Base-by-base conservation (phyloP, 306 rosid genomes). In the Malus asiatica region DNA sequence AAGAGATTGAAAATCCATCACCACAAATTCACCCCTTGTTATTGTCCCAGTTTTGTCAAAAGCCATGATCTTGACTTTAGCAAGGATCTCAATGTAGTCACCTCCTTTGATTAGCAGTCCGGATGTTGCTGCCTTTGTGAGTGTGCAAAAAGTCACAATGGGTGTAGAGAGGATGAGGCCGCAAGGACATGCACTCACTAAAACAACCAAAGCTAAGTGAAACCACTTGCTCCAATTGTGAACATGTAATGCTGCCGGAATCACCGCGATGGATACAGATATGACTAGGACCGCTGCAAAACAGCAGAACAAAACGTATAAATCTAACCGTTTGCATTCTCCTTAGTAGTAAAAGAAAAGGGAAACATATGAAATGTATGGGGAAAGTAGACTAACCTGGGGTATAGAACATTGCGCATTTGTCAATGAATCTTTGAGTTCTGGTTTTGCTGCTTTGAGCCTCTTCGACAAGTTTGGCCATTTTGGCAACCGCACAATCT, bases 101-200 rank as follows among this genome's bases (percentile, higher is more conserved):
- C 99, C 99, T 46, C 99, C 98, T 88, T 96, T 96, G 88, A 96
- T 90, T 59, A 96, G 86, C 68, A 96, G 89, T 60, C 99, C 98
- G 2, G 93, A 87, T 2, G 89, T 87, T 25, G 98, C 99, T 35
- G 99, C 99, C 83, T 81, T 89, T 3, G 98, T 86, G 73, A 88
- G 93, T n/a, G 99, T 93, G 82, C 98, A 96, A 74, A 92, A 96
- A 14, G 99, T 92, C 35, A 97, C 99, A 68, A 92, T 93, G 14
- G 99, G 99, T 0, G 99, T 90, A 22, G 99, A 96, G 67, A 96
- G 98, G 61, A 96, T 71, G 68, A 96, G 97, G 55, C 97, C 88
- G 69, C 99, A 96, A 3, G 99, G 99, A 19, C 98, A 96, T 3
- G 97, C 99, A 72, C 98, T 96, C 35, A 96, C 98, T 66, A 96